Evolutionary conservation across 2,329 filamentous ascomycete genomes (phyloP), one percentile per base, ranked within the genome.

Genomic region (Diaporthe ampelina): DNA sequence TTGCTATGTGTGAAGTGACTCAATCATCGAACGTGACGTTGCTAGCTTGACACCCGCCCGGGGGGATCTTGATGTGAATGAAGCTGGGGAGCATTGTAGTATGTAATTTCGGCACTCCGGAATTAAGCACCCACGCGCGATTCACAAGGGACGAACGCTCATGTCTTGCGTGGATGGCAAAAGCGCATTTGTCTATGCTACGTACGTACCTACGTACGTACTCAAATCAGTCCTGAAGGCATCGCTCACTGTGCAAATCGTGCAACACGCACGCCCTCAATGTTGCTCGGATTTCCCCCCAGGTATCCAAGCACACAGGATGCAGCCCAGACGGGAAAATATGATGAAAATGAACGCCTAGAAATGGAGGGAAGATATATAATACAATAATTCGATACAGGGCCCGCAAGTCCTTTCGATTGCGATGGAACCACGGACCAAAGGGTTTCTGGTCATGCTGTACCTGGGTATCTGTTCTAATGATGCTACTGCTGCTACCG

Each of bases 401-500:
- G 63, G 32, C 43, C 24, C 26, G 21, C 26, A 10, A n/a, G 43
- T 40, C 26, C n/a, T 26, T 63, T 24, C 29, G 29, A n/a, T n/a
- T n/a, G n/a, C n/a, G n/a, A n/a, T n/a, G n/a, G n/a, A n/a, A n/a
- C n/a, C n/a, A n/a, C n/a, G n/a, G n/a, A n/a, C n/a, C n/a, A n/a
- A n/a, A n/a, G n/a, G n/a, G n/a, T n/a, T n/a, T n/a, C n/a, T n/a
- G 43, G 19, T 21, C 10, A 67, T 21, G 29, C 43, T 52, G 45
- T n/a, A 10, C 11, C n/a, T 67, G 63, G 63, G 63, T 67, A 67
- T 67, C 63, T 67, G 63, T 32, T 67, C 45, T 67, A 67, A 52
- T 50, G 29, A 65, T 32, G 13, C 15, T 43, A 13, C 40, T 43
- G 37, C 1, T 43, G 15, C 40, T 48, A 3, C 40, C 52, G 61